Evolutionary conservation across 2,329 filamentous ascomycete species (phyloP), one percentile per base, ranked within the genome.

Genomic region (Penicillium frequentans): DNA sequence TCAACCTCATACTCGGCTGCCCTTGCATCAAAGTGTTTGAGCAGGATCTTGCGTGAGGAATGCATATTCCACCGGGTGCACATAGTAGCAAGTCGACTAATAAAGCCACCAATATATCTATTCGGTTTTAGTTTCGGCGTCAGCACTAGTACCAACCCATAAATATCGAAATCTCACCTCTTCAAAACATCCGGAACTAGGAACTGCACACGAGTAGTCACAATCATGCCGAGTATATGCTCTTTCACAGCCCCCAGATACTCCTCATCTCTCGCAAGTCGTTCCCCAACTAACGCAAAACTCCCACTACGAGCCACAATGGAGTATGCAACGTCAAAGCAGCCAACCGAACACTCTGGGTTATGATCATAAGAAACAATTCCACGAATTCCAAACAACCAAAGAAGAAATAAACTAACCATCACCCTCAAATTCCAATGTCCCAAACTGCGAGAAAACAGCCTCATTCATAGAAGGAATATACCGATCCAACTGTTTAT

Each of bases 191-290:
- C 57, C 13, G 64, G 62, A 16, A 66, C 37, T 44, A 66, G 50
- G 3, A 66, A 64, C n/a, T 66, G 60, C 8, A 62, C 59, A 1
- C 64, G 62, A 45, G 64, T 58, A 21, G 62, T 64, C 35, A 63
- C 50, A 27, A 66, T 64, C 64, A 66, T 66, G 6, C 64, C 62
- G 14, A 66, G 52, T 1, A 66, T 66, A 52, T 66, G 64, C 19
- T 63, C 59, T 21, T 66, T 66, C 13, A 62, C 60, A 7, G 64
- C 64, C 26, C 60, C 46, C 2, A 66, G 46, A 26, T 66, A 66
- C 19, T 64, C 64, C 8, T 64, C 62, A 33, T 64, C 31, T 14
- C 55, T 57, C 9, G 62, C 58, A 26, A 66, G 61, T 5, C 59
- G 60, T 8, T 56, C 45, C 4, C 64, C 64, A 29, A 64, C 59